A percentile compares a stretch with the other conserved stretches of the same genome.
Conservation (phyloP, 495 filamentous ascomycete species). For the Massariosphaeria phaeospora region DNA sequence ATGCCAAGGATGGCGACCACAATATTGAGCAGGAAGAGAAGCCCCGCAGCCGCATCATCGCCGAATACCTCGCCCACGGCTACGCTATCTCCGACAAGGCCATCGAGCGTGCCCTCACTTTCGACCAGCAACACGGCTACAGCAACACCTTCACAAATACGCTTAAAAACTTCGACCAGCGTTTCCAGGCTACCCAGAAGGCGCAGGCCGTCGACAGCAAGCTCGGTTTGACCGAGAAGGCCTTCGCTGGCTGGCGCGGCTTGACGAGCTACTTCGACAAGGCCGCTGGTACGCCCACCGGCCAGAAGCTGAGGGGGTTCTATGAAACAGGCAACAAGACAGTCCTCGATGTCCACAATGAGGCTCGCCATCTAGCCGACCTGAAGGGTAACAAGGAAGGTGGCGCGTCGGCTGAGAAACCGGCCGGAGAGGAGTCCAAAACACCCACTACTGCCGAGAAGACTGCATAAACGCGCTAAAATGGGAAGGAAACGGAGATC, state of each 20-base stretch:
- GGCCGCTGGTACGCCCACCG: constrained; percentile 76
- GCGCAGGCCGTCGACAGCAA: constrained; percentile 71
- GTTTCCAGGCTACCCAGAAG: constrained; percentile 71
- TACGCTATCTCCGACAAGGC: constrained; percentile 83
- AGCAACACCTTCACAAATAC: constrained; percentile 68
- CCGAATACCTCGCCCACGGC: constrained; percentile 92
- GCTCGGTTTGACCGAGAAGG: constrained; percentile 72
- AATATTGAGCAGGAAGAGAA: constrained; percentile 91
- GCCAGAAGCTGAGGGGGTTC: constrained; percentile 78
- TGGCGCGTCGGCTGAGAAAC: constrained; percentile 12
- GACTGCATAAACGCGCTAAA: too few relatives aligned
- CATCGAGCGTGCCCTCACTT: constrained; percentile 74
- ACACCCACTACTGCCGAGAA: too few relatives aligned
- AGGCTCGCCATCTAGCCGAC: constrained; percentile 81
- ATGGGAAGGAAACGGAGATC: too few relatives aligned
- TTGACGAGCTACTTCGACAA: constrained; percentile 86
- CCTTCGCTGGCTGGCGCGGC: constrained; percentile 58
- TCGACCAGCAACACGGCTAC: constrained; percentile 89
- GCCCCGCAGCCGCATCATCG: constrained; percentile 83
- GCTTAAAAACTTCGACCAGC: constrained; percentile 65
- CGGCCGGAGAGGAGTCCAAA: constrained; percentile 26
- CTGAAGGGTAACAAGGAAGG: constrained; percentile 64
- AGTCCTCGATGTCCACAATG: constrained; percentile 84
- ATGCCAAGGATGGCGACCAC: constrained; percentile 48
- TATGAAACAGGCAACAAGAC: constrained; percentile 77